A percentile compares a stretch with the other conserved stretches of the same genome.
phyloP scores from a whole-genome alignment of 108 stramenopile genomes.

The Schizochytrium sp. region DNA sequence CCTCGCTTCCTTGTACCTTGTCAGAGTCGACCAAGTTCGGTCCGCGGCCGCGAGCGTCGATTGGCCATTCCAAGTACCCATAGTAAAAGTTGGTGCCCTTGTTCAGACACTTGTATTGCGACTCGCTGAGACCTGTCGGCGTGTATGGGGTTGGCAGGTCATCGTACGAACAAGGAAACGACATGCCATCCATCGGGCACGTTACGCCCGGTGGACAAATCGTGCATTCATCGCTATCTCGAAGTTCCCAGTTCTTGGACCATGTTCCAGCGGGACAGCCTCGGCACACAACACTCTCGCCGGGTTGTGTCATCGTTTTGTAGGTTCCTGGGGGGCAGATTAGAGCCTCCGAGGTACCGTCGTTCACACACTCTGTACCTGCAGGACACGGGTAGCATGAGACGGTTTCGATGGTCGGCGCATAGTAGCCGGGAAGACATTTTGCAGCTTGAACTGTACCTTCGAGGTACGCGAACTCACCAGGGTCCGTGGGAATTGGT shows the following conservation, averaged over 20 bases:
- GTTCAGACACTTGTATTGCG: slow-evolving; percentile 58
- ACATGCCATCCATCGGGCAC: slow-evolving; percentile 66
- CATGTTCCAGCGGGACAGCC: slow-evolving; percentile 64
- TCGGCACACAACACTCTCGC: slow-evolving; percentile 20
- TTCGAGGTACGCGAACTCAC: slow-evolving; percentile 53
- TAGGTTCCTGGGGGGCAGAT: slow-evolving; percentile 52
- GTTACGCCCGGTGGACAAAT: slow-evolving; percentile 65
- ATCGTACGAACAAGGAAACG: slow-evolving; percentile 49
- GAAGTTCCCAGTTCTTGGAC: slow-evolving; percentile 75
- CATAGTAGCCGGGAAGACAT: slow-evolving; percentile 62
- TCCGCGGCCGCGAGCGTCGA: not conserved
- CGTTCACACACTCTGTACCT: slow-evolving; percentile 53
- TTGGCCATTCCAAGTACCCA: not conserved
- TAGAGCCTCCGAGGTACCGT: slow-evolving; percentile 42
- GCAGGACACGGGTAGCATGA: slow-evolving; percentile 73
- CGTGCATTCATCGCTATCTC: slow-evolving; percentile 66
- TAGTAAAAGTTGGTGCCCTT: slow-evolving; percentile 36
- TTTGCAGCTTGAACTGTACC: slow-evolving; percentile 59
- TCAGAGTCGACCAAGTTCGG: not conserved
- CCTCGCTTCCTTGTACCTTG: not conserved
- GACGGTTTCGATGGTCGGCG: slow-evolving; percentile 59
- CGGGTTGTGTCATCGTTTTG: slow-evolving; percentile 28
- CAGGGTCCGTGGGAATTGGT: slow-evolving; percentile 65
- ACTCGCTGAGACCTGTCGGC: slow-evolving; percentile 46
- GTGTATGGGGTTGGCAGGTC: slow-evolving; percentile 67